Base-by-base conservation (phyloP, 495 filamentous ascomycete species). In the Astrocystis sublimbata region DNA sequence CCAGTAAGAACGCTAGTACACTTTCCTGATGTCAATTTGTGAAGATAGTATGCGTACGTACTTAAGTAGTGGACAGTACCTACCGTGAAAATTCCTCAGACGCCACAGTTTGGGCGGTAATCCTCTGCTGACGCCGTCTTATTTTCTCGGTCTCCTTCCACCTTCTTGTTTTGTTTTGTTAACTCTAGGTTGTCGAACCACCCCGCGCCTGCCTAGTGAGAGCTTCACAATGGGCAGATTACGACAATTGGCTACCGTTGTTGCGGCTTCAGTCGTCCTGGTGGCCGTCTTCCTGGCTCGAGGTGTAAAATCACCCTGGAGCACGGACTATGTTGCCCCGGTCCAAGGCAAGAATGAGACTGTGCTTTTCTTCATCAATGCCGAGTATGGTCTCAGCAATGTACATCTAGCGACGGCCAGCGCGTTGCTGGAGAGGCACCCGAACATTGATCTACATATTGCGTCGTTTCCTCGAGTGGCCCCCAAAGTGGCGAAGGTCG, bases 371-470 rank as follows among this genome's bases (percentile, higher is more conserved):
- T 51, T 72, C 2, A 52, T 56, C 19, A 68, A 70, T 58, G 53
- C 26, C 26, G 61, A 72, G 15, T 56, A 49, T 26, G 70, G 70
- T 19, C 52, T 70, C 12, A 62, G 57, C 17, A 72, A 72, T 49
- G 68, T 72, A 21, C 61, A 66, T 31, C 40, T 68, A 17, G 65
- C 70, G n/a, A 66, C 68, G 8, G 54, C 58, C 13, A 47, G 68
- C 6, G 60, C 65, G 6, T 58, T 72, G 8, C 33, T 68, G 26
- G 65, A 68, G 42, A 58, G 58, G 10, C 52, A 72, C 40, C 65
- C 68, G 2, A 35, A 60, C 4, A 35, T 72, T 23, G 36, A 68
- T 2, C 47, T 72, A 17, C 70, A 72, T 47, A 63, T 67, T 40
- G 70, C 63, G 3, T 70, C 70, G 4, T 68, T 68, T 42, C 36